Evolutionary conservation across 768 basidiomycete genomes (phyloP), one percentile per base, ranked within the genome.

Genomic region (Collybiopsis confluens): DNA sequence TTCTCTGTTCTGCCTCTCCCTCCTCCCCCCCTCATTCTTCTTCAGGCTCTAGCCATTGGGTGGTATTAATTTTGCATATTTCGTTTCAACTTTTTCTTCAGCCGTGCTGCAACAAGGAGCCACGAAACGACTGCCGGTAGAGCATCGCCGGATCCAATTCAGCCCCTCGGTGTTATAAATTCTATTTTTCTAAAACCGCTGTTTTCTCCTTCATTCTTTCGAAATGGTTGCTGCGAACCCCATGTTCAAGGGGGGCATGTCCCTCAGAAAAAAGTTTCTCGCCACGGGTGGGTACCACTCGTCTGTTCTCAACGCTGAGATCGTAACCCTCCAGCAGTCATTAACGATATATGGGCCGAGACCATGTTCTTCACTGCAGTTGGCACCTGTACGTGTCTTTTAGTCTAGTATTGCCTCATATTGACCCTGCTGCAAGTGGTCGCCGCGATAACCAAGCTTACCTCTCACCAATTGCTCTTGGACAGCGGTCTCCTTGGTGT

Each of bases 291-390:
- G 30, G 30, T 33, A n/a, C n/a, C n/a, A n/a, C 30, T 33, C 16
- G 30, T 33, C 13, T 33, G 6, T 33, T 6, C 13, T 13, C 13
- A 33, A 33, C 13, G 5, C 13, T 13, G 6, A 33, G 30, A 5
- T 33, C 30, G 13, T 13, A 5, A 33, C 5, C 13, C 30, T 33
- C 30, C 13, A 5, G 30, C 30, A 56, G 80, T 86, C 54, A 68
- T 84, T 52, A 82, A 84, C 59, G 81, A 83, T 62, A 81, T 83
- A n/a, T 85, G 80, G 80, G 80, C 80, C 1, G 80, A 83, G 58
- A 76, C 79, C 18, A 33, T 78, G 1, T 83, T 87, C 70, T 87
- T 88, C 68, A 73, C 78, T 0, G 63, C 74, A 4, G 62, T 86
- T n/a, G 78, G 83, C 2, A 73, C 78, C 0, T 80, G 84, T 85